phyloP scores from a whole-genome alignment of 768 basidiomycete species.

The Brasilioporus rufonigricans region DNA sequence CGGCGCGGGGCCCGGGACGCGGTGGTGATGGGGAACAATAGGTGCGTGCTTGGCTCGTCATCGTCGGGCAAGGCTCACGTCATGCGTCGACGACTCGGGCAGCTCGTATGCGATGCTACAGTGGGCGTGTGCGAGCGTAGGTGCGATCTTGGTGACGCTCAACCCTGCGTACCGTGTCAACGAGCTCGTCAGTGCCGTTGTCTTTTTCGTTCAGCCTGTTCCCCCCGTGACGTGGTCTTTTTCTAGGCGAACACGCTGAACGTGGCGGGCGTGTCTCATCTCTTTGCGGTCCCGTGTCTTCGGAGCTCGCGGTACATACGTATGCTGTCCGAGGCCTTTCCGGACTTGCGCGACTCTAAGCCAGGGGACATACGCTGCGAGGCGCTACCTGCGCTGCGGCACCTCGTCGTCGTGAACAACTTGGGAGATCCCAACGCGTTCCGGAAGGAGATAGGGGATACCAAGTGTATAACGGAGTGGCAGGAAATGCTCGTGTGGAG shows the following conservation, averaged over 20 bases:
- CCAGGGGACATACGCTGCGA: slow-evolving; percentile 59
- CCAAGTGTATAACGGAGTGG: slow-evolving; percentile 64
- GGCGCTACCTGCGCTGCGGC: slow-evolving; percentile 59
- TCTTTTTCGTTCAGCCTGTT: no score
- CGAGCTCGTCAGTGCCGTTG: slow-evolving; percentile 56
- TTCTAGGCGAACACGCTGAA: slow-evolving; percentile 63
- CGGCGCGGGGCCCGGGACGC: slow-evolving; percentile 75
- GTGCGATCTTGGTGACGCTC: slow-evolving; percentile 79
- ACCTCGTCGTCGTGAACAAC: slow-evolving; percentile 69
- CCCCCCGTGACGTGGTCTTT: not conserved
- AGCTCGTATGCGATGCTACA: slow-evolving; percentile 81
- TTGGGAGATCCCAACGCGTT: slow-evolving; percentile 39
- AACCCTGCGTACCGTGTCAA: slow-evolving; percentile 76
- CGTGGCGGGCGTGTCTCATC: slow-evolving; percentile 62
- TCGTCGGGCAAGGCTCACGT: no score
- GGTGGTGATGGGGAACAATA: slow-evolving; percentile 81
- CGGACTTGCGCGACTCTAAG: slow-evolving; percentile 45
- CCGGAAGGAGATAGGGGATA: slow-evolving; percentile 36
- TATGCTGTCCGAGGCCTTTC: slow-evolving; percentile 56
- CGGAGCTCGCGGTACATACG: slow-evolving; percentile 63
- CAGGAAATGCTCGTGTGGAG: slow-evolving; percentile 70
- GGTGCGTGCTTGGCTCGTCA: no score
- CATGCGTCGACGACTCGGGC: not conserved
- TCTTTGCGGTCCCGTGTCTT: slow-evolving; percentile 70
- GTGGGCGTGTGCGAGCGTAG: slow-evolving; percentile 84